Evolutionary conservation across 1,284 basidiomycete species (phyloP).

Genomic region (Pholiota adiposa): DNA sequence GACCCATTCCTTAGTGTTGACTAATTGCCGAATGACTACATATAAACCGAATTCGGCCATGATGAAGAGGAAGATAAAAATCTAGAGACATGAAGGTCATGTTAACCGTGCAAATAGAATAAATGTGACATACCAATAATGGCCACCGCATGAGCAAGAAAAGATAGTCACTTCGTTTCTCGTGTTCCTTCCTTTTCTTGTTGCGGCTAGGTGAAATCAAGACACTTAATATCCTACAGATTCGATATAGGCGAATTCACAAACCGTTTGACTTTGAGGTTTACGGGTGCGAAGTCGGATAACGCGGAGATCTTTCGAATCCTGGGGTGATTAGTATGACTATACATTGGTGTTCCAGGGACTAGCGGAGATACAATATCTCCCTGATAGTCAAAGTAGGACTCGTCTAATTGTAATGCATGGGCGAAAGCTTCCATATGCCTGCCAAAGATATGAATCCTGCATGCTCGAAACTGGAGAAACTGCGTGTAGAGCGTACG

Average conservation of each 20-base stretch:
- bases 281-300: conserved; percentile 93
- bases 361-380: conserved; percentile 36
- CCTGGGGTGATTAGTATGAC: conserved; percentile 42
- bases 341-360: conserved; percentile 36
- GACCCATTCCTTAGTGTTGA: conserved; percentile 79
- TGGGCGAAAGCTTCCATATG: conserved; percentile 76
- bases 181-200: conserved; percentile 48
- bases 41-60: conserved; percentile 86
- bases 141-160: conserved; percentile 90
- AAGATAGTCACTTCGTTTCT: conserved; percentile 74
- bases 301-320: conserved; percentile 83
- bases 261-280: conserved; percentile 76
- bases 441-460: conserved; percentile 37
- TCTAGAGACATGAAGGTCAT: conserved; percentile 41
- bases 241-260: conserved; percentile 17
- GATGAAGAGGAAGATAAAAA: conserved; percentile 86
- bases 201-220: conserved; percentile 42
- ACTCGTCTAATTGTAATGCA: conserved; percentile 66
- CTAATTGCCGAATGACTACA: conserved; percentile 86
- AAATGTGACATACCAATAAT: conserved; percentile 64
- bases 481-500: conserved; percentile 45
- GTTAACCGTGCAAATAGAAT: not conserved
- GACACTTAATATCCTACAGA: not conserved
- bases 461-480: not conserved
- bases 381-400: conserved; percentile 47